Evolutionary conservation across 2,329 filamentous ascomycete species (phyloP).

Genomic region (Grosmannia serpens): DNA sequence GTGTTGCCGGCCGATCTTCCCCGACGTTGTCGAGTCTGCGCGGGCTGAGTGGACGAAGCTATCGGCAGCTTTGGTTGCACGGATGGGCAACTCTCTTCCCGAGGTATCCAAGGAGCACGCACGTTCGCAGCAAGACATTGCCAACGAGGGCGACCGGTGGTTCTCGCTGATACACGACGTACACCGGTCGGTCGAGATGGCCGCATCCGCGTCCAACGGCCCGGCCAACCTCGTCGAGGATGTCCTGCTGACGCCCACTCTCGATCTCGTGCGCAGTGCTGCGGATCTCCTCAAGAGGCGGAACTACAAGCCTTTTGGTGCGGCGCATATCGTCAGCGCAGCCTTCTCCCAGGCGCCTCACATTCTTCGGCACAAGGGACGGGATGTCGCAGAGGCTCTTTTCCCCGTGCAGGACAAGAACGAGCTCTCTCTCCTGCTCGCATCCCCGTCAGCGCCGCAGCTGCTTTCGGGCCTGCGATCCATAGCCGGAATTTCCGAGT

Average conservation of each 20-base stretch:
- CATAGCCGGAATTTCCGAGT: constrained; percentile 32
- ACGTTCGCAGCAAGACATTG: constrained; percentile 58
- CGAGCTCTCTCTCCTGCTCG: constrained; percentile 46
- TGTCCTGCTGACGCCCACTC: constrained; percentile 18
- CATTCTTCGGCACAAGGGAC: constrained; percentile 25
- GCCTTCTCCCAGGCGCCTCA: constrained; percentile 28
- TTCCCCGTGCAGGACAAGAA: constrained; percentile 40
- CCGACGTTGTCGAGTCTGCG: constrained; percentile 36
- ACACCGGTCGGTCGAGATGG: constrained; percentile 13
- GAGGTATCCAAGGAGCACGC: constrained; percentile 71
- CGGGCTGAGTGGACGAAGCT: constrained; percentile 50
- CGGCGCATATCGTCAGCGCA: constrained; percentile 33
- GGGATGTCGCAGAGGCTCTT: constrained; percentile 27
- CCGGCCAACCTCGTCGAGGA: constrained; percentile 8
- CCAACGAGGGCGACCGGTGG: constrained; percentile 56
- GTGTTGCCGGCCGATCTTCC: constrained; percentile 27
- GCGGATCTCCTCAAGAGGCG: constrained; percentile 33
- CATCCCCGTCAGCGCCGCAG: constrained; percentile 56
- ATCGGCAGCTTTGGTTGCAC: constrained; percentile 48
- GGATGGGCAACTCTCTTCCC: constrained; percentile 64
- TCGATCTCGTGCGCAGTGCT: constrained; percentile 18
- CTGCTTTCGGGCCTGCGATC: constrained; percentile 55
- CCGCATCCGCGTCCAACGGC: constrained; percentile 11
- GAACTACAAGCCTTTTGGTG: constrained; percentile 47
- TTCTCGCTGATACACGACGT: constrained; percentile 45